Evolutionary conservation across 768 basidiomycete species (phyloP).

Genomic region (Suillus alpinus): DNA sequence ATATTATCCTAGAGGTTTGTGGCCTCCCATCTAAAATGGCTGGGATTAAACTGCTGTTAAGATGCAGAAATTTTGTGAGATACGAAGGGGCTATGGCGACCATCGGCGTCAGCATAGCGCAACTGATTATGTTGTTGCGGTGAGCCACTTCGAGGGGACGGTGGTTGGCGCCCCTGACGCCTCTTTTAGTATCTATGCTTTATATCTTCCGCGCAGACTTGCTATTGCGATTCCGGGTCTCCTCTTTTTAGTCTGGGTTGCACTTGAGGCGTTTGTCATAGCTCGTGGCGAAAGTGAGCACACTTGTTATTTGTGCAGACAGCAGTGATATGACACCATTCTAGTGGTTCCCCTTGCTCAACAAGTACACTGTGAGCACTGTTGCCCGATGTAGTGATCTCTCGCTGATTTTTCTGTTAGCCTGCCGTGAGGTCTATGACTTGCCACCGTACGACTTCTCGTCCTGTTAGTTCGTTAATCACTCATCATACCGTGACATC

Average conservation of each 20-base stretch:
- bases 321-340: neutral
- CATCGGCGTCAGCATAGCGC: neutral
- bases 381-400: neutral
- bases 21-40: neutral
- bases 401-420: neutral
- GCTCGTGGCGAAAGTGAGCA: neutral
- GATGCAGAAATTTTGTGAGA: slow-evolving; percentile 1
- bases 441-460: neutral
- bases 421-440: neutral
- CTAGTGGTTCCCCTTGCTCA: neutral
- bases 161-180: neutral
- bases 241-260: neutral
- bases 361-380: neutral
- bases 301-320: neutral
- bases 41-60: slow-evolving; percentile 17
- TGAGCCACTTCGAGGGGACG: neutral
- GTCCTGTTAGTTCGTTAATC: neutral
- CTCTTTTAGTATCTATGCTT: neutral
- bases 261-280: neutral
- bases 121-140: slow-evolving; percentile 2
- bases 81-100: neutral
- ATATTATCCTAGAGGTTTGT: neutral
- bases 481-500: neutral
- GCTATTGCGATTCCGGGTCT: neutral
- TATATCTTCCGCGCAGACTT: neutral